Evolutionary conservation across 2,329 filamentous ascomycete genomes (phyloP).

Genomic region (Rasamsonia emersonii): DNA sequence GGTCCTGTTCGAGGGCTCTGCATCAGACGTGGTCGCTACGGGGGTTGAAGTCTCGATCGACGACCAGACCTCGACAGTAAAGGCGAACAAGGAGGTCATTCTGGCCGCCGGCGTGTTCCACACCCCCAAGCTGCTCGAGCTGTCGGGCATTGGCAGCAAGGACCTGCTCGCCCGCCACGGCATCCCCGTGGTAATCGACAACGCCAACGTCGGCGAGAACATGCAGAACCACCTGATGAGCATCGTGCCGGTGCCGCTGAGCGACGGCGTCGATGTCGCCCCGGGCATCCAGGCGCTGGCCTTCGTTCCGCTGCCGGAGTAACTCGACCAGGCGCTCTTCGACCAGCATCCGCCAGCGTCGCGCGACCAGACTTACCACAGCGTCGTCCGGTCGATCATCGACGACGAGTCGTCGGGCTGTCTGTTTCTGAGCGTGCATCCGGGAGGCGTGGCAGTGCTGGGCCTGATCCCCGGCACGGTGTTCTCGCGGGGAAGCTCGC

Average conservation of each 20-base stretch:
- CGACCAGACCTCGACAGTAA: constrained; percentile 2
- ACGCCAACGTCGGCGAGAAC: constrained; percentile 32
- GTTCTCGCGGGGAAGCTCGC: constrained; percentile 39
- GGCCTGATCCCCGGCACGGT: constrained; percentile 39
- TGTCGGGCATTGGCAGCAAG: constrained; percentile 36
- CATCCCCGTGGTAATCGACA: constrained; percentile 28
- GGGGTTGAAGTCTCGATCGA: constrained; percentile 34
- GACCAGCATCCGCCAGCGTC: not conserved
- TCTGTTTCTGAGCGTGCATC: not conserved
- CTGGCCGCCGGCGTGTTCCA: constrained; percentile 40
- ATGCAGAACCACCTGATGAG: constrained; percentile 23
- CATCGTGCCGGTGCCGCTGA: too few species aligned
- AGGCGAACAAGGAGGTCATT: constrained; percentile 36
- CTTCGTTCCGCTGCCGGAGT: not conserved
- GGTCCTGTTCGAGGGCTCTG: constrained; percentile 3
- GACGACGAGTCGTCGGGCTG: not conserved
- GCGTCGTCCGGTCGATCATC: not conserved
- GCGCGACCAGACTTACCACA: not conserved
- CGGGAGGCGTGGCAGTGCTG: not conserved
- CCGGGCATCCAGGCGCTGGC: not conserved
- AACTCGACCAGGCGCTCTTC: not conserved
- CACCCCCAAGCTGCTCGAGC: constrained; percentile 38
- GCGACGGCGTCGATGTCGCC: not conserved
- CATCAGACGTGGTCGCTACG: constrained; percentile 18
- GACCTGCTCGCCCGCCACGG: constrained; percentile 24